Percentiles rank a stretch among this genome's conserved stretches.
Evolutionary conservation across 257 asterid genomes (phyloP).

Genomic region (Gentiana straminea): DNA sequence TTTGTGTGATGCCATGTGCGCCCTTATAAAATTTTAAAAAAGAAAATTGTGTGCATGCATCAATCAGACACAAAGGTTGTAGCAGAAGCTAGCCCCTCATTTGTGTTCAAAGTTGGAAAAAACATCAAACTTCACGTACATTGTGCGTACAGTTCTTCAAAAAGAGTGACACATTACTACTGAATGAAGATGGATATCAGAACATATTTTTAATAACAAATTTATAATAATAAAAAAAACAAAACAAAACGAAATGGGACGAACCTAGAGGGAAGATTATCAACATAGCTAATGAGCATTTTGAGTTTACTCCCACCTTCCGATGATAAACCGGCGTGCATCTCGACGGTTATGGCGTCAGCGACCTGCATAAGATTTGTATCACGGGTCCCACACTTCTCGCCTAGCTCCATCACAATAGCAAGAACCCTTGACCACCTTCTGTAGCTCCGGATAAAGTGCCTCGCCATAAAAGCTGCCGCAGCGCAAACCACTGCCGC

Average conservation of each 20-base stretch:
- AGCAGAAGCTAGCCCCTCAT: no score
- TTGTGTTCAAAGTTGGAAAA: no score
- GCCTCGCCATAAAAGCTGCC: conserved; percentile 53
- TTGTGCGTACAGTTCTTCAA: no score
- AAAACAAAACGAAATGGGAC: neutral
- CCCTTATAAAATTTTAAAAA: no score
- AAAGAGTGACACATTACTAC: no score
- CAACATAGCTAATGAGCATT: conserved; percentile 78
- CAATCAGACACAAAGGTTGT: no score
- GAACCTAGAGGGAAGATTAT: conserved; percentile 59
- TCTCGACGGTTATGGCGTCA: conserved; percentile 77
- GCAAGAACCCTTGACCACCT: conserved; percentile 51
- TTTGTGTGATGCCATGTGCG: no score
- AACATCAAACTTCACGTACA: no score
- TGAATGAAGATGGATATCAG: neutral
- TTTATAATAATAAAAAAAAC: neutral
- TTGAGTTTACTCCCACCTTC: conserved; percentile 86
- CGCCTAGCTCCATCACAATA: conserved; percentile 57
- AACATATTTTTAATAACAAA: neutral
- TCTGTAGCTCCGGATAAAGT: conserved; percentile 51
- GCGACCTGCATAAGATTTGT: conserved; percentile 51
- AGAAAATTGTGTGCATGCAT: no score
- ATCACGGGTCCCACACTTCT: conserved; percentile 68
- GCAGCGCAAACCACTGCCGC: conserved; percentile 56
- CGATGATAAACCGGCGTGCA: conserved; percentile 83